Evolutionary conservation across 2,329 filamentous ascomycete genomes (phyloP), one percentile per base, ranked within the genome.

Genomic region (Pyrenochaeta sp.): DNA sequence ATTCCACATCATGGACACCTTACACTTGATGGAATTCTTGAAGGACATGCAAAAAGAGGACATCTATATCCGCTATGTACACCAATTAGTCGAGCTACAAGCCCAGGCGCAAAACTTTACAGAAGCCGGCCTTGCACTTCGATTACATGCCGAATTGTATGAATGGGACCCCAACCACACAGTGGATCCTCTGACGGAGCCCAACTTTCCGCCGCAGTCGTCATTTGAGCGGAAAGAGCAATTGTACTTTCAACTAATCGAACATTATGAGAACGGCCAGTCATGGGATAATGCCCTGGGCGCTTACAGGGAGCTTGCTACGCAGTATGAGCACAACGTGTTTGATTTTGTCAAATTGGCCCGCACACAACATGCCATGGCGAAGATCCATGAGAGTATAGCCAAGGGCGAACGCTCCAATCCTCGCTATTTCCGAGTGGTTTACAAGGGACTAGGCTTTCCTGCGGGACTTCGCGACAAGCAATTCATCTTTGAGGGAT

Each of bases 11-110:
- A 91, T 97, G 75, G 92, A 97, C 74, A 91, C 92, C 0, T 79
- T 98, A 45, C 87, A 91, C 50, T 81, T 98, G 21, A 97, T 98
- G 93, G 92, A 97, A 65, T 98, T 97, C 77, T 83, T 98, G 64
- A 90, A 92, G 61, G 92, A 97, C 71, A 96, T 97, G 89, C 91
- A 96, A 63, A 96, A 96, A 70, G 92, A 97, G 73, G 93, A 97
- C 68, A 97, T 97, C 51, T 98, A 97, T 75, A 90, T 97, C 60
- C 89, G 92, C 61, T 97, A 98, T 68, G 93, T 98, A 12, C 94
- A 98, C 71, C 92, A 97, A 74, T 83, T 98, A 17, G 91, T 92
- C 2, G 81, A 87, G 33, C 81, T 95, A 11, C 94, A 98, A 73
- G 83, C 85, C 7, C 85, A 88, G 35, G 85, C 90, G 3, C 83